Evolutionary conservation across 495 filamentous ascomycete species (phyloP).

Genomic region (Corynascus novoguineensis): DNA sequence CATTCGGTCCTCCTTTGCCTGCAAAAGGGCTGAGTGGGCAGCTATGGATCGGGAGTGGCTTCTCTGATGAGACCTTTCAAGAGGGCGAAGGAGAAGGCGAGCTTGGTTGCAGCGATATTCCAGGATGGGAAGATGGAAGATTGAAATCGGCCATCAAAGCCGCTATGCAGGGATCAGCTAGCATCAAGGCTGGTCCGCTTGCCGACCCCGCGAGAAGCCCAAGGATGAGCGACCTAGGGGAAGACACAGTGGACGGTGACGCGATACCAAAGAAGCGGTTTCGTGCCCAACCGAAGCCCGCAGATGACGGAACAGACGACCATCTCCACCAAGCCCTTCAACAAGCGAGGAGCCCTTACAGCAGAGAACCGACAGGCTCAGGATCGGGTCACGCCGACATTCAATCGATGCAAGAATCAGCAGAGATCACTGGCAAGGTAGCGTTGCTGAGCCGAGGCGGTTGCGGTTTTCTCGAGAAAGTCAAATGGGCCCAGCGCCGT

Average conservation of each 20-base stretch:
- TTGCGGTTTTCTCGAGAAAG: constrained; percentile 95
- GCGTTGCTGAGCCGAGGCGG: constrained; percentile 86
- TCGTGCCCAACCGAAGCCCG: constrained; percentile 15
- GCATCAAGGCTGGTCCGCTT: constrained; percentile 17
- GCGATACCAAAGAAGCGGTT: constrained; percentile 19
- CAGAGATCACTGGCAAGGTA: constrained; percentile 90
- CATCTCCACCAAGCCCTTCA: constrained; percentile 68
- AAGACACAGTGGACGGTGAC: constrained; percentile 25
- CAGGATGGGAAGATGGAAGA: constrained; percentile 65
- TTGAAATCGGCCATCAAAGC: constrained; percentile 27
- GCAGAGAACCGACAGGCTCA: constrained; percentile 31
- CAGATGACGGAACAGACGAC: constrained; percentile 87
- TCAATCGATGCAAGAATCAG: constrained; percentile 86
- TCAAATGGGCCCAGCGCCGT: constrained; percentile 89
- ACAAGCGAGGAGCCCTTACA: constrained; percentile 29
- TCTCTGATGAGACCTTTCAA: constrained; percentile 64
- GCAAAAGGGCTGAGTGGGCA: constrained; percentile 71
- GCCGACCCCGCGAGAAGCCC: constrained; percentile 11
- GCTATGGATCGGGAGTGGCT: constrained; percentile 86
- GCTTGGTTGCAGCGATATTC: constrained; percentile 96
- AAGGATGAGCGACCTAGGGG: constrained; percentile 17
- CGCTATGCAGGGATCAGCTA: constrained; percentile 16
- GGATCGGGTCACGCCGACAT: constrained; percentile 76
- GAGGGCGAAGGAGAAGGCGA: constrained; percentile 71
- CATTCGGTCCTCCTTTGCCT: constrained; percentile 80